Base-by-base conservation (phyloP, 768 basidiomycete genomes). In the Lactarius tabidus region DNA sequence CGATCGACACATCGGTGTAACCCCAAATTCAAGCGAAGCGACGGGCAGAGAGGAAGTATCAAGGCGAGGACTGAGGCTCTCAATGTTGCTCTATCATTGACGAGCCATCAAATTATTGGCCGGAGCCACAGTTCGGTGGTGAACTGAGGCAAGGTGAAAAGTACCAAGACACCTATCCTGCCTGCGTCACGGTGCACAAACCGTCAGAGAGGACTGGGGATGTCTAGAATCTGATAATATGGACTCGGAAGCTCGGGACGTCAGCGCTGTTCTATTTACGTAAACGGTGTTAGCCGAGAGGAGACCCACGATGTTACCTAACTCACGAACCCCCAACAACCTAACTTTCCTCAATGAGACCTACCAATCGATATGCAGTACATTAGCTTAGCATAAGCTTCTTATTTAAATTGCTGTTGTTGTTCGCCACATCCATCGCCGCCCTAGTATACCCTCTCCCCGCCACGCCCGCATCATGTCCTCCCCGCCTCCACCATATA, bases 401-500 rank as follows among this genome's bases (percentile, higher is more conserved):
- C 45, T 6, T 51, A 51, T 51, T 51, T 51, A 51, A 51, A 8
- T 14, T 23, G 3, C 7, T n/a, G 3, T 31, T 54, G 28, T 33
- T 33, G 53, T 33, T 33, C 31, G 20, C 26, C 48, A 12, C 28
- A 10, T 20, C 53, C 29, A 28, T 54, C 29, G 20, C 52, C 17
- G 2, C 6, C 56, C 23, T n/a, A 38, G 29, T 33, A 57, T n/a
- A 36, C 56, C 56, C 29, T 14, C 36, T 38, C 17, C 31, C 23
- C 8, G 3, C n/a, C 23, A 33, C 29, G 31, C n/a, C 35, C 3
- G 20, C 41, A 14, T 20, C 43, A 59, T 57, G 56, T 43, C 39
- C 17, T 26, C 35, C 14, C 39, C 61, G 31, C 54, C 61, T 23
- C 53, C 61, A 35, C 61, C 61, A 14, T 57, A 57, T 14, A 5